Base-by-base conservation (phyloP, 108 stramenopile species). In the Pelagomonas calceolata region DNA sequence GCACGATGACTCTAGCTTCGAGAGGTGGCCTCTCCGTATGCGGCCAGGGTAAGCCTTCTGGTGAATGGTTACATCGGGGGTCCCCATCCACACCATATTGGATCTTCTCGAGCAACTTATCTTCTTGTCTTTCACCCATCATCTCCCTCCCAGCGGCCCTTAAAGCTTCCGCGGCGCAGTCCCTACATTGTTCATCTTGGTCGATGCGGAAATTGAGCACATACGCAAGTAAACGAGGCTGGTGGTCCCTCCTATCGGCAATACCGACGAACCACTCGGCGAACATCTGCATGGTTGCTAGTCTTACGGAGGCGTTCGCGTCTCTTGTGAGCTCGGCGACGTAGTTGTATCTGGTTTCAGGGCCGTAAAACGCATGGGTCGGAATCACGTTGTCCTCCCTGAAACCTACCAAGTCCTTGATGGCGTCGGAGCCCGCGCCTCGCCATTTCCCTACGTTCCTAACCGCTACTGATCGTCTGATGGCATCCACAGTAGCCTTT, bases 61-160 rank as follows among this genome's bases (percentile, higher is more conserved):
- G 65, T 32, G 73, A 36, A 69, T 87, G 83, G 68, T 89, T 87
- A 21, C 70, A 81, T 14, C 73, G 68, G n/a, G 71, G 63, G 65
- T 90, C 87, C 39, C 88, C 89, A 74, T 90, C 89, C 15, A 89
- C 77, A 26, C 88, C 91, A 45, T 85, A 84, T 71, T 90, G 89
- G 21, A 81, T 73, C 65, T 85, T 63, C 68, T 90, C 89, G 46
- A 88, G 79, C 26, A 89, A 45, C 36, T 89, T 88, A 33, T 89
- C 84, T 12, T 5, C 5, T 32, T 86, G 76, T 63, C 88, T 84
- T 30, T 90, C 89, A 21, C 67, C 68, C 72, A 84, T 89, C 60
- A 89, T 88, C 68, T 88, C 86, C 26, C 36, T 63, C 15, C 89
- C 91, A 64, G 87, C 89, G 37, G 70, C 74, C 66, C 76, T 76